Evolutionary conservation across 2,329 filamentous ascomycete species (phyloP), one percentile per base, ranked within the genome.

Genomic region (Colletotrichum lupini): DNA sequence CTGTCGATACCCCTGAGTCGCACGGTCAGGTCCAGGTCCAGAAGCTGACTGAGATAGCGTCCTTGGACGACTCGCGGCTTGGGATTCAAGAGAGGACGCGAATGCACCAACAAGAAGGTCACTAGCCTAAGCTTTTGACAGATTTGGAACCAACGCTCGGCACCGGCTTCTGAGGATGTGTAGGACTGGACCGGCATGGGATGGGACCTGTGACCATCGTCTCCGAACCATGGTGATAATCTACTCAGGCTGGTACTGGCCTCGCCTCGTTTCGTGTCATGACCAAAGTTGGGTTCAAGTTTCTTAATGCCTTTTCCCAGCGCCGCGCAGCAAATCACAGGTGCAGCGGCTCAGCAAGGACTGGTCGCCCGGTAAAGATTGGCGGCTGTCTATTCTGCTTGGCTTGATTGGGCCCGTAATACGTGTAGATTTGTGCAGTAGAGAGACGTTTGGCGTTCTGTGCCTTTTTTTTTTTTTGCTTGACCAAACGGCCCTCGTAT

Each of bases 401-500:
- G 28, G 46, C 46, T 32, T 56, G 46, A 52, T 7, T 65, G 62
- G 26, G 32, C 30, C 28, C 37, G 37, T 42, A 42, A 42, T 42
- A 42, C 37, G 37, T 12, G 26, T 26, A 22, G 28, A 24, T 26
- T 19, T 35, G 5, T 24, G 37, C 9, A 49, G 37, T 11, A 49
- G 59, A 49, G 37, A 46, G 8, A 26, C 26, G 32, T 8, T 57
- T 46, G 28, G 52, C 52, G 5, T 64, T 26, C 14, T 8, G 32
- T 60, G 56, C 32, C 53, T 71, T 60, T 19, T 35, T 35, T 11
- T 32, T 35, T 35, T 32, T 28, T 46, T 19, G 53, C 53, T 56
- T 32, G n/a, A 58, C n/a, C 70, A 69, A 57, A 71, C 62, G 55
- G 72, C 64, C 61, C 74, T 75, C 74, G 72, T 75, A 75, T 75